Base-by-base conservation (phyloP, 345 rosid species). In the Draba incana region DNA sequence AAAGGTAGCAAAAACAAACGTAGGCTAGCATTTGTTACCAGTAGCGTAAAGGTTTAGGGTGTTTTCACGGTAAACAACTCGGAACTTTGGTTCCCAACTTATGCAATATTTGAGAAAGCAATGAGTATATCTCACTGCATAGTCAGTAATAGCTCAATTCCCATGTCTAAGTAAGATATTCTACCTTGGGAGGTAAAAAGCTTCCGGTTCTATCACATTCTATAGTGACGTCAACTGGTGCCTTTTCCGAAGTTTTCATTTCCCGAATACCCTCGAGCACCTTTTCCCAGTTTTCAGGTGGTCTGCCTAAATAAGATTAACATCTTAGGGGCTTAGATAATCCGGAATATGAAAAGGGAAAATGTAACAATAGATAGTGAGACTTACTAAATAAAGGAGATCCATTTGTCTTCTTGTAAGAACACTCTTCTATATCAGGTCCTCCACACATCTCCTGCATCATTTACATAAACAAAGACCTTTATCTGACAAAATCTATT, bases 381-480 rank as follows among this genome's bases (percentile, higher is more conserved):
- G 77, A 66, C 83, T 79, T 76, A 86, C 87, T 57, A 58, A 67
- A 64, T 37, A 45, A 57, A 31, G 80, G 8, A 57, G 84, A 65
- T 54, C 70, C 77, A 28, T 76, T 80, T 4, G 74, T 68, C 70
- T 78, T 80, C 43, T 75, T 85, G 77, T 54, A 83, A 4, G 88
- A 83, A 76, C 82, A 82, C 25, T 87, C 93, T 84, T 92, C 98
- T n/a, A 92, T 88, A 64, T 84, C 96, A 16, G 86, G 88, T 33
- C 80, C 69, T 27, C 67, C 75, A 57, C 72, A 49, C 24, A 27
- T 25, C 83, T 80, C 60, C 96, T 85, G 81, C 75, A 66, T 12
- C 64, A 57, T 73, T 20, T 51, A 57, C 61, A 52, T 33, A 45
- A 50, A 73, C 41, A 68, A 27, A 27, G 10, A 24, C 24, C n/a